Percentiles rank a stretch among this genome's conserved stretches.
Evolutionary conservation across 2,329 filamentous ascomycete genomes (phyloP).

Genomic region (Didymella pinodella): DNA sequence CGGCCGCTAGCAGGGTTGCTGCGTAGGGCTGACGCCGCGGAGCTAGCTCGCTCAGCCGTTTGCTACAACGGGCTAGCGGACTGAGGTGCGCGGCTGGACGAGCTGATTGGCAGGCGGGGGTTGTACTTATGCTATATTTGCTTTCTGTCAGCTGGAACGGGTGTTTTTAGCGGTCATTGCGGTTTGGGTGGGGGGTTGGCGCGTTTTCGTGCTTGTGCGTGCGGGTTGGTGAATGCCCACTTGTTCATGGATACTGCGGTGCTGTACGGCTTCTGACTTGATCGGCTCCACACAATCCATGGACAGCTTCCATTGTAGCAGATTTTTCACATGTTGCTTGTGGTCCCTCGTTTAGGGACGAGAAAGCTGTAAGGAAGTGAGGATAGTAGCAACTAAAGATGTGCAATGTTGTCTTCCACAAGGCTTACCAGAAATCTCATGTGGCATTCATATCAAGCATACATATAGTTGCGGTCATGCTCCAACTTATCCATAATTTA

Average conservation of each 20-base stretch:
- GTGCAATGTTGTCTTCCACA: too few species aligned
- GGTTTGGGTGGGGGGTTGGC: neutral
- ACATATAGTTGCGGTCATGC: too few species aligned
- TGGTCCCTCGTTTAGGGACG: too few species aligned
- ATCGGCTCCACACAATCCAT: too few species aligned
- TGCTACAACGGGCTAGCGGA: slow-evolving; percentile 16
- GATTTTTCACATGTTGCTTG: too few species aligned
- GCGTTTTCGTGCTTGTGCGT: slow-evolving; percentile 2
- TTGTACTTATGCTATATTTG: slow-evolving; percentile 22
- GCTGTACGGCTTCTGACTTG: too few species aligned
- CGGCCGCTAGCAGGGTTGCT: slow-evolving; percentile 21
- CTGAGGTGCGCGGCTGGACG: neutral
- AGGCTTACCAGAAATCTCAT: too few species aligned
- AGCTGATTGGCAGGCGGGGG: slow-evolving; percentile 8
- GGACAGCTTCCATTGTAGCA: too few species aligned
- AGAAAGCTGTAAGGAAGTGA: too few species aligned
- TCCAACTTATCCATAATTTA: too few species aligned
- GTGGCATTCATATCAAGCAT: too few species aligned
- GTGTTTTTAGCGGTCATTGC: slow-evolving; percentile 9
- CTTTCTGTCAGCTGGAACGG: slow-evolving; percentile 15
- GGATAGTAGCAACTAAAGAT: too few species aligned
- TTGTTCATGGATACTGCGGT: neutral
- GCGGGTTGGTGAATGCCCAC: neutral
- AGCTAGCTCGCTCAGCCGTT: slow-evolving; percentile 33
- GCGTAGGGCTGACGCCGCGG: slow-evolving; percentile 38